Percentiles rank a stretch among this genome's conserved stretches.
These are phyloP conservation scores for Talinum fruticosum DNA, from an alignment of 148 eudicot species.

Conservation along the genomic window DNA sequence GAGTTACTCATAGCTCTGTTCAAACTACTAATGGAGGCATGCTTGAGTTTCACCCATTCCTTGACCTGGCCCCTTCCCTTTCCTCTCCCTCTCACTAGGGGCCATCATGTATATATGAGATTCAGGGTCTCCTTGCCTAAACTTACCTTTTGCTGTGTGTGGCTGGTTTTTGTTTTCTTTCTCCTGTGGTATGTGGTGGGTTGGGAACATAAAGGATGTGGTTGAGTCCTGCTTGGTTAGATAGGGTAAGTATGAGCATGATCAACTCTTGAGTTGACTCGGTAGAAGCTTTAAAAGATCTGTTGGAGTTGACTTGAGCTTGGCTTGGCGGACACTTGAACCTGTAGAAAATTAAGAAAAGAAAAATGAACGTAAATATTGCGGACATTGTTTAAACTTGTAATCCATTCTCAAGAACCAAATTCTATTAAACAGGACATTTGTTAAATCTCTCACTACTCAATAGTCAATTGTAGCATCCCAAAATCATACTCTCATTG, in stretches of 20 bases:
- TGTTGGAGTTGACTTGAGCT: not conserved
- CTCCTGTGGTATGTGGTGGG: too few relatives aligned
- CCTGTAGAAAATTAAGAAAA: too few relatives aligned
- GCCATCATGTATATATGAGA: not conserved
- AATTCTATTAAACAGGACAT: too few relatives aligned
- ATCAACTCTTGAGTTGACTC: not conserved
- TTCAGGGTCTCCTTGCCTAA: not conserved
- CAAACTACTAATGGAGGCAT: not conserved
- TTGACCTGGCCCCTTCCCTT: not conserved
- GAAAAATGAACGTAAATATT: too few relatives aligned
- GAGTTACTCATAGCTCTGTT: conserved; percentile 18
- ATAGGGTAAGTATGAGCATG: not conserved
- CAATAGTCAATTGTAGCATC: too few relatives aligned
- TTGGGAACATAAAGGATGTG: too few relatives aligned
- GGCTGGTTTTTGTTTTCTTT: not conserved
- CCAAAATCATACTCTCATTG: too few relatives aligned
- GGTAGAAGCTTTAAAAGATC: not conserved
- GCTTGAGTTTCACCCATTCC: not conserved
- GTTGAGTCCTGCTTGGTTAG: not conserved
- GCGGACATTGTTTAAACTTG: too few relatives aligned
- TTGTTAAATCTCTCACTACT: too few relatives aligned
- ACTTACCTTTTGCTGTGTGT: too few relatives aligned
- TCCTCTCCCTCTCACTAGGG: not conserved
- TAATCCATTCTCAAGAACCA: too few relatives aligned
- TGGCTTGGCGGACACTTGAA: not conserved